Evolutionary conservation across 805 yeast species (phyloP).

Genomic region (Candida rishiriensis): DNA sequence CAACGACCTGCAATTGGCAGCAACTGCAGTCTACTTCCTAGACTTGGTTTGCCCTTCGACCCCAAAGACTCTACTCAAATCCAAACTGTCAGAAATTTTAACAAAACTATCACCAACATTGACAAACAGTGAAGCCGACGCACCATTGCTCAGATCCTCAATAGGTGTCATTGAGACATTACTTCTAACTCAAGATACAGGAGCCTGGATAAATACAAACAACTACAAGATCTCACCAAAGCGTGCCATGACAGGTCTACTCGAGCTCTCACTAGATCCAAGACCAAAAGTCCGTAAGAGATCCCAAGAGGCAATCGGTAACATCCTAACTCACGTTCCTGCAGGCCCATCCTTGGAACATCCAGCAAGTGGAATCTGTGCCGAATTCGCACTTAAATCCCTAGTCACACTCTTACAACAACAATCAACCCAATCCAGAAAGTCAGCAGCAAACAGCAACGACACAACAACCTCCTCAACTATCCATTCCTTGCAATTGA

Average conservation of each 20-base stretch:
- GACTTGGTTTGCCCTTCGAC: slow-evolving; percentile 75
- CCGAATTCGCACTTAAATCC: slow-evolving; percentile 60
- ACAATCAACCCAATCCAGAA: slow-evolving; percentile 32
- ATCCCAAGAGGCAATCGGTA: slow-evolving; percentile 82
- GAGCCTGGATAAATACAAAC: slow-evolving; percentile 64
- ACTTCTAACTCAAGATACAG: slow-evolving; percentile 72
- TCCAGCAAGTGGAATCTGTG: slow-evolving; percentile 66
- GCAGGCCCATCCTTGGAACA: slow-evolving; percentile 75
- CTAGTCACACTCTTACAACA: slow-evolving; percentile 44
- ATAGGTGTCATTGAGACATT: slow-evolving; percentile 82
- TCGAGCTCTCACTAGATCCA: slow-evolving; percentile 77
- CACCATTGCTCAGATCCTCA: slow-evolving; percentile 77
- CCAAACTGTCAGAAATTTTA: slow-evolving; percentile 74
- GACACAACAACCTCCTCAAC: slow-evolving; percentile 53
- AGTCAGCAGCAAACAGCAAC: slow-evolving; percentile 25
- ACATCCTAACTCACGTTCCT: slow-evolving; percentile 62
- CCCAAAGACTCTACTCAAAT: slow-evolving; percentile 62
- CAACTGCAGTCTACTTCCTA: slow-evolving; percentile 73
- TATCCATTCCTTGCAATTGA: slow-evolving; percentile 74
- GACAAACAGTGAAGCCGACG: slow-evolving; percentile 62
- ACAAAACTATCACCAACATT: slow-evolving; percentile 78
- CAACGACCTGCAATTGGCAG: slow-evolving; percentile 59
- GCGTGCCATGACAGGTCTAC: slow-evolving; percentile 73
- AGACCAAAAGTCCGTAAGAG: slow-evolving; percentile 95
- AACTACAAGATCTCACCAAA: slow-evolving; percentile 60